phyloP scores from a whole-genome alignment of 768 basidiomycete genomes.

The Panellus pusillus region DNA sequence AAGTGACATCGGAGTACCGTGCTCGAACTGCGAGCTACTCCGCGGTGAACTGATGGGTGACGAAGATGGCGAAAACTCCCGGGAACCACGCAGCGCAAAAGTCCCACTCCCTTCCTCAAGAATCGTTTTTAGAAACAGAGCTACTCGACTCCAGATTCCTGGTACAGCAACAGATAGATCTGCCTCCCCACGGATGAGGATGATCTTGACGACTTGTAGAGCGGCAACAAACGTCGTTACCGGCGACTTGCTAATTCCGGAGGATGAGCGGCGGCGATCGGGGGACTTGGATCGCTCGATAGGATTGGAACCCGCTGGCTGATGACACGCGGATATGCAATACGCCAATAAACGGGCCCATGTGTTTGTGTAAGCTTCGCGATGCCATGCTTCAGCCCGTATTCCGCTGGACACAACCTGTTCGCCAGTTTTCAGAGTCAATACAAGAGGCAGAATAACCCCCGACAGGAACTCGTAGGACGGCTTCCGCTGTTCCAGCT shows the following conservation, averaged over 20 bases:
- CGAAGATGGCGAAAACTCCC: constrained; percentile 44
- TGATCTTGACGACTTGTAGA: constrained; percentile 67
- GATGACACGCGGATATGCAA: constrained; percentile 53
- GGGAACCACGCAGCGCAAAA: constrained; percentile 48
- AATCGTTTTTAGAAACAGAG: constrained; percentile 47
- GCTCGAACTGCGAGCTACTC: constrained; percentile 42
- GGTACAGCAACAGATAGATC: constrained; percentile 57
- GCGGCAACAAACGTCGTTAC: constrained; percentile 48
- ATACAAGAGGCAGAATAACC: constrained; percentile 60
- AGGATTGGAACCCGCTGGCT: constrained; percentile 24
- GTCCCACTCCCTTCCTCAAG: constrained; percentile 59
- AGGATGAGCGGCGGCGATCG: constrained; percentile 32
- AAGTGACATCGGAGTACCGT: constrained; percentile 26
- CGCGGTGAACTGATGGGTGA: constrained; percentile 57
- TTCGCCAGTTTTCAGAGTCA: constrained; percentile 51
- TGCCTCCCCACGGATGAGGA: constrained; percentile 60
- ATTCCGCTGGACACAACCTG: constrained; percentile 42
- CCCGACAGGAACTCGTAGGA: constrained; percentile 64
- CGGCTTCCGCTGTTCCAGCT: constrained; percentile 55
- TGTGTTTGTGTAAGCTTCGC: constrained; percentile 43
- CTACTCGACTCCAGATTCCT: constrained; percentile 66
- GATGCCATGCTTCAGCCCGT: constrained; percentile 46
- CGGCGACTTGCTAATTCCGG: constrained; percentile 28
- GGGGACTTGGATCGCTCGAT: constrained; percentile 49
- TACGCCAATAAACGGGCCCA: constrained; percentile 69